phyloP scores from a whole-genome alignment of 805 yeast genomes.

The Torulaspora indica region DNA sequence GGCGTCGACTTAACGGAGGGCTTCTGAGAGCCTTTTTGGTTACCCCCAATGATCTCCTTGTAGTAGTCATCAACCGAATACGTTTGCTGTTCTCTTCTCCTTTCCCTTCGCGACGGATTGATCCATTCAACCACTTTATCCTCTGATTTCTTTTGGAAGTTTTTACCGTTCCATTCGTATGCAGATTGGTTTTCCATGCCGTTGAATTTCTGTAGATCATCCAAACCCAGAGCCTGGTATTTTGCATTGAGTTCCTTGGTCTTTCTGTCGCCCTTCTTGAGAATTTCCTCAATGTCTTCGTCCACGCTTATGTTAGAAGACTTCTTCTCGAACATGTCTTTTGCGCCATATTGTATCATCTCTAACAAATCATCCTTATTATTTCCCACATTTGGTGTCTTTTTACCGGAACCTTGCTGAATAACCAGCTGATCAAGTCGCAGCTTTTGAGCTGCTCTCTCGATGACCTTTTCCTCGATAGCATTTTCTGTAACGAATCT shows the following conservation, averaged over 20 bases:
- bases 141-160: conserved; percentile 39
- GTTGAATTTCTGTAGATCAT: conserved; percentile 87
- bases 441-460: conserved; percentile 91
- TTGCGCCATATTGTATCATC: conserved; percentile 98
- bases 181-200: conserved; percentile 70
- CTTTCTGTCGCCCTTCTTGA: conserved; percentile 74
- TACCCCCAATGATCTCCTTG: conserved; percentile 53
- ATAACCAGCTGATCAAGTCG: conserved; percentile 91
- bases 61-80: conserved; percentile 74
- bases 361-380: conserved; percentile 80
- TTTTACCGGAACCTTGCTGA: conserved; percentile 71
- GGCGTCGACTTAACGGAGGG: conserved; percentile 35
- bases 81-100: conserved; percentile 74
- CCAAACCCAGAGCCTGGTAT: conserved; percentile 81
- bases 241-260: conserved; percentile 76
- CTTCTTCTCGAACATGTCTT: conserved; percentile 65
- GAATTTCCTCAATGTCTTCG: conserved; percentile 78
- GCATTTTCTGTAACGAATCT: conserved; percentile 94
- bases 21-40: conserved; percentile 21
- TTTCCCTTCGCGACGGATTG: conserved; percentile 52
- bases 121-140: conserved; percentile 53
- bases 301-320: conserved; percentile 33
- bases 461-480: conserved; percentile 92
- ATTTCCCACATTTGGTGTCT: conserved; percentile 39
- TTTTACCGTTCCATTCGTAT: conserved; percentile 95